phyloP scores from a whole-genome alignment of 345 rosid genomes.

The Limnanthes douglasii region DNA sequence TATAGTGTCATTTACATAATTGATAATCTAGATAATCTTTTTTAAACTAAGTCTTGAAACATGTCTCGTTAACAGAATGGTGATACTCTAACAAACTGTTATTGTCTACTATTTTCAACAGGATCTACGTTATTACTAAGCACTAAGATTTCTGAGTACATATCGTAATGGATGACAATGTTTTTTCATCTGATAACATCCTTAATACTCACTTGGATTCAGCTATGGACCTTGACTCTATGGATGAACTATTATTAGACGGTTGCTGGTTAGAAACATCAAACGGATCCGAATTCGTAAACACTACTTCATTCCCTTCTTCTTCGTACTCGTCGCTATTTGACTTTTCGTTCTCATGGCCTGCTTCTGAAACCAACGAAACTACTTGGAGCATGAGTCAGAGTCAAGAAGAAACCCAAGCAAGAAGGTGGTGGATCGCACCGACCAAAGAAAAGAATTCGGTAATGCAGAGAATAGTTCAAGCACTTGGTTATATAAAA shows the following conservation, averaged over 20 bases:
- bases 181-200: constrained; percentile 25
- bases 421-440: constrained; percentile 64
- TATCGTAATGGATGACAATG: constrained; percentile 63
- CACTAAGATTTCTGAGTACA: no score
- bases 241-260: constrained; percentile 66
- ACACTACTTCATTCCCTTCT: constrained; percentile 25
- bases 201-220: constrained; percentile 17
- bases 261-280: constrained; percentile 91
- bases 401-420: constrained; percentile 20
- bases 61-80: no score
- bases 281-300: constrained; percentile 66
- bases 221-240: constrained; percentile 50
- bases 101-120: no score
- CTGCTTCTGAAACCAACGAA: constrained; percentile 20
- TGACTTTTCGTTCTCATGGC: constrained; percentile 28
- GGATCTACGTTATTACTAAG: no score
- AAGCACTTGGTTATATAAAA: constrained; percentile 47
- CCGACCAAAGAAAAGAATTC: constrained; percentile 30
- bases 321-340: constrained; percentile 20
- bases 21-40: no score
- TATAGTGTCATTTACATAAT: no score
- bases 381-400: constrained; percentile 15
- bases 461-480: constrained; percentile 52
- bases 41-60: no score
- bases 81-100: no score